A percentile compares a stretch with the other conserved stretches of the same genome.
phyloP scores from a whole-genome alignment of 768 basidiomycete genomes.

The Hericium coralloides region DNA sequence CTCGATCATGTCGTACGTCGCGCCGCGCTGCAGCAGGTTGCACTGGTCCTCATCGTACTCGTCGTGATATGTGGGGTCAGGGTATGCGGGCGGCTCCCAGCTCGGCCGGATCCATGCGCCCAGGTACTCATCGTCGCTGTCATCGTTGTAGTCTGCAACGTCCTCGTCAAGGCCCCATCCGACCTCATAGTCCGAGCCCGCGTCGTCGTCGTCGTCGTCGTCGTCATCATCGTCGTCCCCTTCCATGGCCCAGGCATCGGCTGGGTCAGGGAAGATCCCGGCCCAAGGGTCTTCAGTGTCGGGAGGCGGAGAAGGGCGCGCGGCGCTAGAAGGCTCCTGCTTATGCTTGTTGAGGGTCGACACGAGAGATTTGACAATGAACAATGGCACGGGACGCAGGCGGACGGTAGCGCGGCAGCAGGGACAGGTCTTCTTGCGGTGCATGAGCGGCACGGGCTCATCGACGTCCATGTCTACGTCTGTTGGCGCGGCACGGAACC shows the following conservation, averaged over 20 bases:
- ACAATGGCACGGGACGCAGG: constrained; percentile 58
- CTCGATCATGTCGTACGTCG: constrained; percentile 48
- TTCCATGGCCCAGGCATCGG: constrained; percentile 15
- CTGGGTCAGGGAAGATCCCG: constrained; percentile 40
- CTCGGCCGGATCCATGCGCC: constrained; percentile 35
- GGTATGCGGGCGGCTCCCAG: constrained; percentile 52
- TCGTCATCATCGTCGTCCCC: constrained; percentile 19
- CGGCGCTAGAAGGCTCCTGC: constrained; percentile 22
- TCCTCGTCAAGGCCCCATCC: neutral
- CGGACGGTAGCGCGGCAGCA: constrained; percentile 53
- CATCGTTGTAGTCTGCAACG: constrained; percentile 24
- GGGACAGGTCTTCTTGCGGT: constrained; percentile 63
- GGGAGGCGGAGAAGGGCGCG: constrained; percentile 23
- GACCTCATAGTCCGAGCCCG: neutral
- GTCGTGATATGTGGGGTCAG: constrained; percentile 25
- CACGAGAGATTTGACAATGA: constrained; percentile 54
- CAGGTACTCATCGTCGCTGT: constrained; percentile 29
- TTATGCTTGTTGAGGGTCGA: constrained; percentile 34
- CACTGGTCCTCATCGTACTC: constrained; percentile 25
- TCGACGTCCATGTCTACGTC: constrained; percentile 33
- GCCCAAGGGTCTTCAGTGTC: constrained; percentile 57
- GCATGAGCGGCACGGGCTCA: constrained; percentile 37
- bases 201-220: constrained; percentile 22
- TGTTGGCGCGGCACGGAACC: constrained; percentile 64
- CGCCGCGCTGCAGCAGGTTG: constrained; percentile 49